Percentiles rank a stretch among this genome's conserved stretches.
Evolutionary conservation across 192 early-diverging fungal genomes (phyloP).

Genomic region (Obelidium mucronatum): DNA sequence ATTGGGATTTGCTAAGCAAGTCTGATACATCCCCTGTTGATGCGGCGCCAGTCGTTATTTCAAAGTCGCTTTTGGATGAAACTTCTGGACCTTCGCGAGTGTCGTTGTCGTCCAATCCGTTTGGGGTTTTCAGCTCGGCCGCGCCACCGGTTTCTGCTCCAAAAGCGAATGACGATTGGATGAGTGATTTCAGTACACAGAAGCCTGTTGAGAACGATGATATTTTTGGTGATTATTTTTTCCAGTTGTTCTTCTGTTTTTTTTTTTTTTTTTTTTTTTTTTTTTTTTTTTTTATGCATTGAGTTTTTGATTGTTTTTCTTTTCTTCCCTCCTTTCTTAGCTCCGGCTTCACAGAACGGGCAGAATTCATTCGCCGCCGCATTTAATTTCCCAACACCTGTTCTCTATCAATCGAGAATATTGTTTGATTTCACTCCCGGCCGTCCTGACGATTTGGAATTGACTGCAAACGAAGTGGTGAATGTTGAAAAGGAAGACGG

Average conservation of each 20-base stretch:
- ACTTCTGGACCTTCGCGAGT: neutral
- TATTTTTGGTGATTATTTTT: slow-evolving; percentile 24
- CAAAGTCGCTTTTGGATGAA: neutral
- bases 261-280: too few species aligned
- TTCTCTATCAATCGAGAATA: slow-evolving; percentile 49
- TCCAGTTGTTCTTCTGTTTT: too few species aligned
- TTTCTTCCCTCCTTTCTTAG: neutral
- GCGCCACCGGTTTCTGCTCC: neutral
- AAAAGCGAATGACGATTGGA: slow-evolving; percentile 22
- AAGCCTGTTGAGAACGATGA: neutral
- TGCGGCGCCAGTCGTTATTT: neutral
- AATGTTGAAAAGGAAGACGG: slow-evolving; percentile 67
- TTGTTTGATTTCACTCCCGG: slow-evolving; percentile 56
- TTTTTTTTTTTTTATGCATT: too few species aligned
- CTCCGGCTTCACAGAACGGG: slow-evolving; percentile 3
- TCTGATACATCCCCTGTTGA: slow-evolving; percentile 4
- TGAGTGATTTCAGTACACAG: neutral
- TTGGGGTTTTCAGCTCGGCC: slow-evolving; percentile 8
- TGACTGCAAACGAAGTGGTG: slow-evolving; percentile 59
- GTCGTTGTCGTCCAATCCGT: slow-evolving; percentile 21
- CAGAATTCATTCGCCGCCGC: slow-evolving; percentile 22
- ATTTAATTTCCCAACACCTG: slow-evolving; percentile 15
- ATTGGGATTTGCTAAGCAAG: slow-evolving; percentile 32
- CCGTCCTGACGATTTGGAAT: slow-evolving; percentile 61
- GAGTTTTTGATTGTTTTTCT: too few species aligned